phyloP scores from a whole-genome alignment of 2,329 filamentous ascomycete species.

The Aspergillus candidus region DNA sequence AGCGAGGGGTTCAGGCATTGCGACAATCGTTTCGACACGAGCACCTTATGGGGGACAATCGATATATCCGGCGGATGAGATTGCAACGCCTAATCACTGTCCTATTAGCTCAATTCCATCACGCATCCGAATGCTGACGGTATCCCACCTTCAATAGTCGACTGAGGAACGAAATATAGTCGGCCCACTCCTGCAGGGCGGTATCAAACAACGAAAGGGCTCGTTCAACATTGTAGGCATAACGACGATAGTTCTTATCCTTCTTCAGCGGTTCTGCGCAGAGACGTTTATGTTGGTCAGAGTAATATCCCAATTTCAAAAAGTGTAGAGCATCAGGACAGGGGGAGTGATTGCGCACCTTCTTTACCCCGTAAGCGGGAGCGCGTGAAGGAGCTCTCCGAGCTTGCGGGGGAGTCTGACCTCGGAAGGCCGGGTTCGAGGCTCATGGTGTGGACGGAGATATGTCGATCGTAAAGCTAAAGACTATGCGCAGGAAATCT shows the following conservation, averaged over 20 bases:
- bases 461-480: constrained; percentile 17
- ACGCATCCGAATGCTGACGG: neutral
- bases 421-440: constrained; percentile 39
- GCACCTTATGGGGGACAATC: constrained; percentile 71
- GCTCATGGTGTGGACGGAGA: constrained; percentile 36
- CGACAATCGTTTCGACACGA: constrained; percentile 82
- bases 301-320: neutral
- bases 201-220: constrained; percentile 87
- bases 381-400: constrained; percentile 72
- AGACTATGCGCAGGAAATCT: constrained; percentile 13
- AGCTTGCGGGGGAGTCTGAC: constrained; percentile 68
- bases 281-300: neutral
- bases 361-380: constrained; percentile 71
- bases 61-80: constrained; percentile 66
- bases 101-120: constrained; percentile 1
- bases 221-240: constrained; percentile 81
- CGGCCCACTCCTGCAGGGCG: constrained; percentile 94
- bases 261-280: constrained; percentile 41
- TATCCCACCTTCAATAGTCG: constrained; percentile 71
- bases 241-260: constrained; percentile 72
- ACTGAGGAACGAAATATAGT: constrained; percentile 96
- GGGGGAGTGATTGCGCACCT: constrained; percentile 50
- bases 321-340: neutral
- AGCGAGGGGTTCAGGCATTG: constrained; percentile 92
- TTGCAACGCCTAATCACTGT: constrained; percentile 66